Evolutionary conservation across 306 rosid genomes (phyloP).

Genomic region (Gynostemma pentaphyllum): DNA sequence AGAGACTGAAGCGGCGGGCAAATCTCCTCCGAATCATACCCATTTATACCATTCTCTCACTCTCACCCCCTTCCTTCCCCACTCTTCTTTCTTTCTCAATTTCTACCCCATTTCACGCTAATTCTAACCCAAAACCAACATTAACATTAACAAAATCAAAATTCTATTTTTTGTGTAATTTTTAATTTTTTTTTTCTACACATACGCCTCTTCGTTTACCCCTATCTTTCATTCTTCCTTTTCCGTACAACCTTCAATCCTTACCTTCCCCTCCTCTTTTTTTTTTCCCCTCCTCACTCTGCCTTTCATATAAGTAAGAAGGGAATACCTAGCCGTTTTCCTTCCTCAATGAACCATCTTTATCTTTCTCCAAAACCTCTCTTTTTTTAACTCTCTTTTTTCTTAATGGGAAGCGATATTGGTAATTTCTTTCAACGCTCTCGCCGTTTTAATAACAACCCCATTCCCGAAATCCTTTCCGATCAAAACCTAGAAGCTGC

Average conservation of each 20-base stretch:
- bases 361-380: conserved; percentile 7
- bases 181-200: neutral
- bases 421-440: neutral
- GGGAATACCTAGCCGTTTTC: neutral
- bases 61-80: neutral
- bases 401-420: too few species aligned
- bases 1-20: conserved; percentile 5
- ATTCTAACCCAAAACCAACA: too few species aligned
- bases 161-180: too few species aligned
- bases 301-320: too few species aligned
- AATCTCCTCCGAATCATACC: conserved; percentile 7
- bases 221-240: too few species aligned
- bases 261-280: too few species aligned
- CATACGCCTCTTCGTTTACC: neutral
- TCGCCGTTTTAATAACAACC: neutral
- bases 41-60: neutral
- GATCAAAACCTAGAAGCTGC: conserved; percentile 30
- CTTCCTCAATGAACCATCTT: neutral
- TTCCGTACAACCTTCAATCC: too few species aligned
- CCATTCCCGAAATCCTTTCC: neutral
- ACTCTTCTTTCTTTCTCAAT: too few species aligned
- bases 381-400: neutral
- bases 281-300: too few species aligned
- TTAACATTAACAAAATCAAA: too few species aligned
- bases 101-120: too few species aligned